Evolutionary conservation across 345 rosid genomes (phyloP), one percentile per base, ranked within the genome.

Genomic region (Eucalyptus cloeziana): DNA sequence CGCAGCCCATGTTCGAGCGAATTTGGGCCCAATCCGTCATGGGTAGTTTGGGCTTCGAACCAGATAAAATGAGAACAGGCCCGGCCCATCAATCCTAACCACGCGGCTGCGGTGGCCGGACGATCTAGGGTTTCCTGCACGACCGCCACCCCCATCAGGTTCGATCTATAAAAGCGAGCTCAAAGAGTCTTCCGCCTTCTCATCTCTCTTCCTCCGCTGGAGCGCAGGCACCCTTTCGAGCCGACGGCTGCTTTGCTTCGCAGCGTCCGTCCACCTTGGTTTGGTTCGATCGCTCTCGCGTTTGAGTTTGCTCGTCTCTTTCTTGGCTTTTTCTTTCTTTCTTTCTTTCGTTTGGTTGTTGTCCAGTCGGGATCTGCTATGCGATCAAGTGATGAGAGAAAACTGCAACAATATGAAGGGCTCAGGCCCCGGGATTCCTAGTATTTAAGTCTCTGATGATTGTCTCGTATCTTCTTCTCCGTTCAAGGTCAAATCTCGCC

Each of bases 321-420:
- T 64, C 67, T n/a, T 16, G 40, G 27, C 30, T 52, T 30, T 10
- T 24, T 71, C 11, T 43, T 17, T 31, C 15, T 24, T 54, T 62
- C 25, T 21, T 16, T 54, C 47, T 30, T 44, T 27, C 13, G 21
- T 22, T 69, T 4, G 13, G 79, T 49, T 30, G 13, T 22, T 60
- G 43, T 89, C 69, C 33, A 11, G 86, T 54, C 51, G 87, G 89
- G n/a, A 44, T 87, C 44, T 22, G 37, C 49, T 40, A 49, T 24
- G 33, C 71, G 62, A 67, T 89, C 88, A 89, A 80, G 49, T 67
- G 90, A 89, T 89, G 90, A 89, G 87, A 69, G 45, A 89, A 89
- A 62, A 89, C 90, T 89, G 90, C 90, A 89, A 89, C 90, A 89
- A 89, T 87, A 87, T 87, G 88, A 87, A 87, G 88, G 81, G 67